phyloP scores from a whole-genome alignment of 2,329 filamentous ascomycete species.

The Mariannaea sp. region DNA sequence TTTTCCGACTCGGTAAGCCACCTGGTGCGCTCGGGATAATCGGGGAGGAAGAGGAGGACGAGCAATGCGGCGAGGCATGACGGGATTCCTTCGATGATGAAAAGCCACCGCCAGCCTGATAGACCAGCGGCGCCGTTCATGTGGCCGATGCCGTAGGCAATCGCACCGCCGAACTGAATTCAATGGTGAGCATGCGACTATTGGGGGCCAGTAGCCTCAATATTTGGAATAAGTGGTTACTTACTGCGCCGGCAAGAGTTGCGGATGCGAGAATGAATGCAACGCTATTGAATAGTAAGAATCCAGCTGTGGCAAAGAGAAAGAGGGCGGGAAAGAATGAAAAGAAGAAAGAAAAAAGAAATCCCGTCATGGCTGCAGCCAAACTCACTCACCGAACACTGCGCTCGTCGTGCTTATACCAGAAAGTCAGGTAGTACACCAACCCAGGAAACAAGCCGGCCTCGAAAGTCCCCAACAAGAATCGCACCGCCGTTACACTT shows the following conservation, averaged over 20 bases:
- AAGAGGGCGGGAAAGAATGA: too few relatives aligned
- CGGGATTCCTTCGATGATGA: slow-evolving; percentile 66
- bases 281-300: slow-evolving; percentile 50
- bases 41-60: slow-evolving; percentile 70
- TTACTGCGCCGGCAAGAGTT: slow-evolving; percentile 68
- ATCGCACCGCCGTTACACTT: slow-evolving; percentile 67
- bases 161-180: slow-evolving; percentile 65
- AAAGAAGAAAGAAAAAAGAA: too few relatives aligned
- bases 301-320: not conserved
- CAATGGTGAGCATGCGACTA: slow-evolving; percentile 1
- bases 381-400: slow-evolving; percentile 55
- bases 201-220: not conserved
- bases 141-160: slow-evolving; percentile 73
- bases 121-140: slow-evolving; percentile 68
- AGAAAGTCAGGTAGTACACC: slow-evolving; percentile 72
- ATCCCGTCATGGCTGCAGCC: not conserved
- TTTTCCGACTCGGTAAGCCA: slow-evolving; percentile 67
- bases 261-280: slow-evolving; percentile 72
- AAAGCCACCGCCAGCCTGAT: slow-evolving; percentile 71
- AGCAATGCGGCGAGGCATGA: slow-evolving; percentile 66
- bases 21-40: slow-evolving; percentile 67
- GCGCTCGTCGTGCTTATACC: slow-evolving; percentile 73
- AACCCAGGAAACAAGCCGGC: slow-evolving; percentile 67
- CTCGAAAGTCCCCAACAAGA: slow-evolving; percentile 71
- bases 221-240: too few relatives aligned